Conservation (phyloP, 306 rosid species). For the Carpinus fangiana region DNA sequence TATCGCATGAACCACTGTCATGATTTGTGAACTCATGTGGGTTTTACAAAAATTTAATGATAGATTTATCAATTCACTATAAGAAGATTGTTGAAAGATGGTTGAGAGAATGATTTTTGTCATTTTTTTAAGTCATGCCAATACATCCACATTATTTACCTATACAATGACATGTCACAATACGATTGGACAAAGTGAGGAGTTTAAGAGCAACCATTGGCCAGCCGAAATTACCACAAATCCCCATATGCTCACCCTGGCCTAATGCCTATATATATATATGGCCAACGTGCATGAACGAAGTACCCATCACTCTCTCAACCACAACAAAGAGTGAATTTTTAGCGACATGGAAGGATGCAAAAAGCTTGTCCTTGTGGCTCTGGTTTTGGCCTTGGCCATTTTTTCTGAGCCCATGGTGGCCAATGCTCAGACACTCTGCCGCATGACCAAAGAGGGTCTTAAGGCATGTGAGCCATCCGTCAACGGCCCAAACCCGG, state of each 20-base stretch:
- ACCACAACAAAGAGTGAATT: background rate
- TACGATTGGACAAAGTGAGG: background rate
- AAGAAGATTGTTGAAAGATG: no score
- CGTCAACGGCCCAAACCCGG: slow-evolving; percentile 35
- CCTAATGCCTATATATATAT: background rate
- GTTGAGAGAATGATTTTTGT: no score
- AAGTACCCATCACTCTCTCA: background rate
- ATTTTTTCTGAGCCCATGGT: background rate
- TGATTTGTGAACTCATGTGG: no score
- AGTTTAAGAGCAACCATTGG: no score
- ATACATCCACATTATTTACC: background rate
- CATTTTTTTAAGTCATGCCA: background rate
- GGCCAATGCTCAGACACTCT: slow-evolving; percentile 18
- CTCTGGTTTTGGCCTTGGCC: slow-evolving; percentile 16
- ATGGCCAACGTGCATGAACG: background rate
- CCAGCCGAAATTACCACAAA: no score
- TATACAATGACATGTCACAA: background rate
- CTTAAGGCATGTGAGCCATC: slow-evolving; percentile 35
- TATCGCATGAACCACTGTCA: no score
- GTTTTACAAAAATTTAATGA: no score
- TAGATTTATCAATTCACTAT: no score
- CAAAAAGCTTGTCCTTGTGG: slow-evolving; percentile 17
- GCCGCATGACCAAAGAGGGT: slow-evolving; percentile 34
- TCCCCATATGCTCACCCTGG: no score
- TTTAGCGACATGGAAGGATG: slow-evolving; percentile 17